phyloP scores from a whole-genome alignment of 148 eudicot genomes.

The Talinum fruticosum region DNA sequence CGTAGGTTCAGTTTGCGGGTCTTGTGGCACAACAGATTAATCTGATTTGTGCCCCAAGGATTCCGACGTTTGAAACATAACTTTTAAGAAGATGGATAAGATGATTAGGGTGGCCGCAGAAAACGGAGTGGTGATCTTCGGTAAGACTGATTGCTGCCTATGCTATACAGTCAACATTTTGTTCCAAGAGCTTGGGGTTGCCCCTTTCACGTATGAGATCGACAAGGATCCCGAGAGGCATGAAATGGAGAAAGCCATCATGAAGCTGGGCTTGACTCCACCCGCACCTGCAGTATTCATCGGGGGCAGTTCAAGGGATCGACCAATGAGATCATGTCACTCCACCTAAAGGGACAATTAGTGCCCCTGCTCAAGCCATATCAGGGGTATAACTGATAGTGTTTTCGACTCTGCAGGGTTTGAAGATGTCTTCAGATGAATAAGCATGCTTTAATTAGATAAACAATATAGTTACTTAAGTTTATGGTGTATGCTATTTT shows the following conservation, averaged over 20 bases:
- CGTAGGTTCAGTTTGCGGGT: background rate
- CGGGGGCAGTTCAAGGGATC: constrained; percentile 66
- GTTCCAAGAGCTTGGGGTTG: constrained; percentile 67
- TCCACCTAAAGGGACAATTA: constrained; percentile 70
- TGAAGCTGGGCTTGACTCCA: constrained; percentile 60
- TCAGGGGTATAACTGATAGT: constrained; percentile 21
- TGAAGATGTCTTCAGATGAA: constrained; percentile 17
- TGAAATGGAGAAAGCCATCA: constrained; percentile 78
- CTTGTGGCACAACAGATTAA: constrained; percentile 20
- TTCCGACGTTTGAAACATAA: too few species aligned
- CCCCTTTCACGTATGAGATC: constrained; percentile 54
- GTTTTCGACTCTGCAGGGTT: constrained; percentile 9
- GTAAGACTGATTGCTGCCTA: constrained; percentile 84
- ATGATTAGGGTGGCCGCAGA: constrained; percentile 56
- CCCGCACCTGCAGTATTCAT: constrained; percentile 83
- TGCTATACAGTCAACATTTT: constrained; percentile 77
- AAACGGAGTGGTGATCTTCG: constrained; percentile 79
- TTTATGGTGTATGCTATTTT: constrained; percentile 22
- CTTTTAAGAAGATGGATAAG: constrained; percentile 81
- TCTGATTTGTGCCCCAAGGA: too few species aligned
- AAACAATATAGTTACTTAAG: constrained; percentile 19
- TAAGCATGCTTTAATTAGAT: constrained; percentile 13
- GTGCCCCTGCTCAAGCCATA: constrained; percentile 56
- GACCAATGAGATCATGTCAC: constrained; percentile 95
- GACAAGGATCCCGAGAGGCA: constrained; percentile 72